A percentile compares a stretch with the other conserved stretches of the same genome.
These are phyloP conservation scores for Graphilbum sp. DNA, from an alignment of 2,329 filamentous ascomycete genomes.

Conservation along the genomic window DNA sequence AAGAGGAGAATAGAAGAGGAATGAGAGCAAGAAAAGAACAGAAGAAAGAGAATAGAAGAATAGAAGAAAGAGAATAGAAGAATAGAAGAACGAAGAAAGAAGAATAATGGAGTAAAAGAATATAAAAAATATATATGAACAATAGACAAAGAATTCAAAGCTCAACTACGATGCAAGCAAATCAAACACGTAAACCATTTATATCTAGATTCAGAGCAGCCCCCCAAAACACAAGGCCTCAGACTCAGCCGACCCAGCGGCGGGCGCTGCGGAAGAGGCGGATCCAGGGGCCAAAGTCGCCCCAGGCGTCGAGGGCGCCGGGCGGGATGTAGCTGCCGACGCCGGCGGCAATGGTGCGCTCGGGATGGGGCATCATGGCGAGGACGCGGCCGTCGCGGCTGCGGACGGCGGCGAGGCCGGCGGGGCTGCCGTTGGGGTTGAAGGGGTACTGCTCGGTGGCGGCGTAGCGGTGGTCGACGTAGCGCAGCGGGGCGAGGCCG, in stretches of 20 bases:
- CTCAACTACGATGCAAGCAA: no score
- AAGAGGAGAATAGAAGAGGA: no score
- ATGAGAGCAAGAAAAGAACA: no score
- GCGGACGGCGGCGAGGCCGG: constrained; percentile 65
- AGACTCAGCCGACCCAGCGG: constrained; percentile 82
- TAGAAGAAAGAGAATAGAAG: no score
- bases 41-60: no score
- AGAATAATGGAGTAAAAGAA: no score
- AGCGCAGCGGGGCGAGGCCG: constrained; percentile 62
- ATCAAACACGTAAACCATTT: no score
- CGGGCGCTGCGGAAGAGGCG: constrained; percentile 77
- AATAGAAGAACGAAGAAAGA: no score
- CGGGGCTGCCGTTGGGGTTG: constrained; percentile 75
- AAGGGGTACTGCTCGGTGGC: constrained; percentile 72
- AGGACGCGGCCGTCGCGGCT: constrained; percentile 65
- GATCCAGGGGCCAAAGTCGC: constrained; percentile 71
- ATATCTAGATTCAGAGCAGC: no score
- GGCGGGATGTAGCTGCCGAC: constrained; percentile 58
- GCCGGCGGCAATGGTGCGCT: constrained; percentile 71
- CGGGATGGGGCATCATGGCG: constrained; percentile 87
- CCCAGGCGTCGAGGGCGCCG: constrained; percentile 47
- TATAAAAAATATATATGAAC: no score
- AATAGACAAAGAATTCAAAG: no score
- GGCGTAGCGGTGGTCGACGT: constrained; percentile 64
- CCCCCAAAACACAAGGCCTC: constrained; percentile 16